Base-by-base conservation (phyloP, 2,329 filamentous ascomycete species). In the Arthrobotrys conoides region DNA sequence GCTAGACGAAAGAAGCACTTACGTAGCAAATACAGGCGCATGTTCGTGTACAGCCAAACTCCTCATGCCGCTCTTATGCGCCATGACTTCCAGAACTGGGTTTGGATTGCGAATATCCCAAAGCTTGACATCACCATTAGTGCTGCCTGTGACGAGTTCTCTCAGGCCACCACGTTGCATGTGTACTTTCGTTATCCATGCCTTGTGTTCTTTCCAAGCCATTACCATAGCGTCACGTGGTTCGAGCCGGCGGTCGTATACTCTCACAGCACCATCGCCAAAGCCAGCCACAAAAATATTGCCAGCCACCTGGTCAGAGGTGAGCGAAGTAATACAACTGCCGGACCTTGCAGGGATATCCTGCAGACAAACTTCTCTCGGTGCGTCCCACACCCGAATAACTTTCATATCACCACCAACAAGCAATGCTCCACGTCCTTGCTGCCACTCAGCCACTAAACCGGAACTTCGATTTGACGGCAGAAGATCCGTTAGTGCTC, bases 371-470 rank as follows among this genome's bases (percentile, higher is more conserved):
- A 96, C 91, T 87, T 99, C 96, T 51, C 93, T 92, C 6, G 93
- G 93, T 16, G 95, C 95, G 83, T 96, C 96, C 96, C 96, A 99
- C 38, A 98, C 93, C 41, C 94, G 90, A 82, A 99, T 97, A 38
- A 97, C 93, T 73, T 96, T 93, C 68, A 97, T 93, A 83, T 99
- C 96, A 53, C 96, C 96, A 10, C 96, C 96, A 36, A 98, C 96
- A n/a, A 99, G 88, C 6, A 97, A 91, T 78, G 93, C 93, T 6
- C 96, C 96, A 81, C 93, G 93, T n/a, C 96, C 94, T 85, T 99
- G 96, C 84, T 98, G 95, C 96, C 96, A 99, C 84, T 99, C 95
- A 83, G 98, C 96, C 27, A 98, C 95, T 85, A 99, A 91, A 22
- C 96, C 96, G 0, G 94, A 94, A 84, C 97, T 97, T 83, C 94